phyloP scores from a whole-genome alignment of 1,139 yeast species.

The Yamadazyma atlantica region DNA sequence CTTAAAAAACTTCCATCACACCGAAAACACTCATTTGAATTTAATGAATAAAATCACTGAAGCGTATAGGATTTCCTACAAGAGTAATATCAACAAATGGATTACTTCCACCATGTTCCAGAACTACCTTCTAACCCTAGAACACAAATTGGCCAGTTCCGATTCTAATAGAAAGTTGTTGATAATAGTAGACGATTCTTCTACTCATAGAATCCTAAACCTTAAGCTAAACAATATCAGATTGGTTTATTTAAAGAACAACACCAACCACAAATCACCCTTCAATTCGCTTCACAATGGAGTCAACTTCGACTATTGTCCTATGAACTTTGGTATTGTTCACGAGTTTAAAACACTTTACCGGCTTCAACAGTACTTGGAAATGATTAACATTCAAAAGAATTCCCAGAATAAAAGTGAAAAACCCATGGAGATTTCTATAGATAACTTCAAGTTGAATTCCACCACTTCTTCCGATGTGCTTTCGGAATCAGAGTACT shows the following conservation, averaged over 20 bases:
- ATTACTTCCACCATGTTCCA: constrained; percentile 65
- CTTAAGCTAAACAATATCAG: constrained; percentile 53
- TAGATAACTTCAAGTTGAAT: constrained; percentile 10
- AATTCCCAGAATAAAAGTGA: constrained; percentile 5
- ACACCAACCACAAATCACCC: constrained; percentile 41
- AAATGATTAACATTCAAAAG: constrained; percentile 43
- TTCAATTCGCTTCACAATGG: constrained; percentile 35
- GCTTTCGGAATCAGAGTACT: constrained; percentile 39
- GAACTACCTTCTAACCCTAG: constrained; percentile 59
- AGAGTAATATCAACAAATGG: constrained; percentile 64
- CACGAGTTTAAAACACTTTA: constrained; percentile 62
- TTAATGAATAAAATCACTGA: constrained; percentile 50
- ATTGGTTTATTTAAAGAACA: constrained; percentile 43
- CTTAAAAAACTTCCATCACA: constrained; percentile 30
- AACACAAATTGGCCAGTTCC: constrained; percentile 48
- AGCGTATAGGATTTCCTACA: constrained; percentile 53
- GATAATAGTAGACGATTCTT: constrained; percentile 59
- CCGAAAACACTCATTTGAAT: constrained; percentile 10
- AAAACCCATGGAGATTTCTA: background rate
- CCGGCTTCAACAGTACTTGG: constrained; percentile 59
- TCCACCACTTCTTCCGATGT: constrained; percentile 21
- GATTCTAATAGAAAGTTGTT: constrained; percentile 48
- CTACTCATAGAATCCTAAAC: constrained; percentile 62
- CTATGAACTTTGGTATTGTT: constrained; percentile 64
- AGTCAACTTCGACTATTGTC: constrained; percentile 50